Evolutionary conservation across 768 basidiomycete species (phyloP).

Genomic region (Suillus subaureus): DNA sequence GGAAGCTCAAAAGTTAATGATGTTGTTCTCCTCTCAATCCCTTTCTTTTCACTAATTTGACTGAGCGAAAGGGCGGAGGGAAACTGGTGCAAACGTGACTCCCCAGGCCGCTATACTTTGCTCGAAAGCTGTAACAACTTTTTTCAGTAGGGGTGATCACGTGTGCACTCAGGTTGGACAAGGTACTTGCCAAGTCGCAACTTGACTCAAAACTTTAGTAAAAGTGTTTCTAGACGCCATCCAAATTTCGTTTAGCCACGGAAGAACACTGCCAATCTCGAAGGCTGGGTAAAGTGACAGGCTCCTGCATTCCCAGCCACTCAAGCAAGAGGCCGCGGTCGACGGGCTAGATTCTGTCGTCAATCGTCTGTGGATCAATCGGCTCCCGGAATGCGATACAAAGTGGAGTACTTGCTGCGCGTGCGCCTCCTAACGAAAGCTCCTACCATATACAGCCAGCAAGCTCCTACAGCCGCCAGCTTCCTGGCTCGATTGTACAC

Average conservation of each 20-base stretch:
- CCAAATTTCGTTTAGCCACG: background rate
- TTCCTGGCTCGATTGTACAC: conserved; percentile 87
- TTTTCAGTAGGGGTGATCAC: too few species aligned
- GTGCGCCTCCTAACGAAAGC: conserved; percentile 21
- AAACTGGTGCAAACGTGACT: too few species aligned
- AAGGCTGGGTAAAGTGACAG: background rate
- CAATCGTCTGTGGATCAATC: background rate
- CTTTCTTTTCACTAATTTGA: too few species aligned
- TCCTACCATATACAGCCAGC: conserved; percentile 34
- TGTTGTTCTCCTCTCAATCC: too few species aligned
- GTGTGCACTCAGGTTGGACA: background rate
- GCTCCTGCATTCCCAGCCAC: background rate
- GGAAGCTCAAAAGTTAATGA: too few species aligned
- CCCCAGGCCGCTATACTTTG: too few species aligned
- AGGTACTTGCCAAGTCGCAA: too few species aligned
- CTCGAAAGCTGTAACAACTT: too few species aligned
- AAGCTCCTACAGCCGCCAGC: conserved; percentile 66
- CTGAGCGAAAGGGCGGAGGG: too few species aligned
- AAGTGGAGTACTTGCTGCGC: background rate
- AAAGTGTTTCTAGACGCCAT: too few species aligned
- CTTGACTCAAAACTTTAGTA: too few species aligned
- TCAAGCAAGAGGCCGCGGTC: background rate
- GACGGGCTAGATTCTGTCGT: background rate
- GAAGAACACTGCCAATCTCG: background rate
- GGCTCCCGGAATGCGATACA: background rate